Percentiles rank a stretch among this genome's conserved stretches.
phyloP scores from a whole-genome alignment of 1,284 basidiomycete genomes.

The Pseudozyma sp. region DNA sequence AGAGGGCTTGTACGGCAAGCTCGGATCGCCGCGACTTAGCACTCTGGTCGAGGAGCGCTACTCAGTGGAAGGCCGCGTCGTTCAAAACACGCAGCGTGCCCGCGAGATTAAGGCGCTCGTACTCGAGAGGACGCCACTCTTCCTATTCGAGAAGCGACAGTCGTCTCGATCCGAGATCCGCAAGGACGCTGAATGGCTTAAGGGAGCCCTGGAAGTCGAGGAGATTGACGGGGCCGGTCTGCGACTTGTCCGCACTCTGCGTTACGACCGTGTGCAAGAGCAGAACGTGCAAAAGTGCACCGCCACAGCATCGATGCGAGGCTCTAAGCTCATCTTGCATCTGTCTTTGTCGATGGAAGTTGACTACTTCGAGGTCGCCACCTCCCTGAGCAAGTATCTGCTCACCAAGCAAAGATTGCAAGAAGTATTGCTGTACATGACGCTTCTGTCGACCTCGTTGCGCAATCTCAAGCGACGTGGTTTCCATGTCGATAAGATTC shows the following conservation, averaged over 20 bases:
- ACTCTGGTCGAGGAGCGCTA: conserved; percentile 81
- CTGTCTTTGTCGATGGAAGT: conserved; percentile 79
- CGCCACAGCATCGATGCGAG: conserved; percentile 53
- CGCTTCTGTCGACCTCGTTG: conserved; percentile 89
- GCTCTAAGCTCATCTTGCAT: conserved; percentile 79
- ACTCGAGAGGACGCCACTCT: conserved; percentile 88
- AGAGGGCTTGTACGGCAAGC: conserved; percentile 68
- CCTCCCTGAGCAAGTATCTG: conserved; percentile 61
- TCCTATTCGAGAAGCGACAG: conserved; percentile 88
- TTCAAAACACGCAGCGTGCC: conserved; percentile 57
- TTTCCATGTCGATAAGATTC: conserved; percentile 83
- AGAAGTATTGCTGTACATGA: conserved; percentile 81
- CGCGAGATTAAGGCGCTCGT: conserved; percentile 71
- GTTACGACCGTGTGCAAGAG: conserved; percentile 48
- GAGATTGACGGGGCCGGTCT: conserved; percentile 64
- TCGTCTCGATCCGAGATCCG: conserved; percentile 75
- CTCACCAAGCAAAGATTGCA: conserved; percentile 63
- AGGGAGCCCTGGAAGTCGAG: conserved; percentile 73
- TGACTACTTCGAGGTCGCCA: conserved; percentile 85
- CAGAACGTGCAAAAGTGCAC: conserved; percentile 63
- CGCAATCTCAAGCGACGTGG: conserved; percentile 85
- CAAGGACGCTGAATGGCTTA: conserved; percentile 79
- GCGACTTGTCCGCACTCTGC: conserved; percentile 58
- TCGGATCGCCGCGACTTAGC: conserved; percentile 78
- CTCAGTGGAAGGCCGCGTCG: conserved; percentile 72